phyloP scores from a whole-genome alignment of 2,329 filamentous ascomycete genomes.

The Fusarium floridanum region DNA sequence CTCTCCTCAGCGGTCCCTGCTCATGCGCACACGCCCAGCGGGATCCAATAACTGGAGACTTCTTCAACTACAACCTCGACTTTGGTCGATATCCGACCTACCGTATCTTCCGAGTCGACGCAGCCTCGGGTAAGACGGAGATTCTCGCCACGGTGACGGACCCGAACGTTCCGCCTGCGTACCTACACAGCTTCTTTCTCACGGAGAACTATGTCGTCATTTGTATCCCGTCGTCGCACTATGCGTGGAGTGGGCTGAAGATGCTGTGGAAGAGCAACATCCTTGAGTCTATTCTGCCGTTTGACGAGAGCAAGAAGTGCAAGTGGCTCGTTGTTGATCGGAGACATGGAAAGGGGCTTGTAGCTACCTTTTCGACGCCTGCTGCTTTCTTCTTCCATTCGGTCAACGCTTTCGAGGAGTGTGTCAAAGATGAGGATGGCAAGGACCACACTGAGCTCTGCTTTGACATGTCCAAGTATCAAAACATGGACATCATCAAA shows the following conservation, averaged over 20 bases:
- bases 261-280: constrained; percentile 77
- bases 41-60: constrained; percentile 79
- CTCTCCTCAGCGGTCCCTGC: constrained; percentile 74
- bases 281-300: constrained; percentile 74
- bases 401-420: constrained; percentile 81
- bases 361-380: constrained; percentile 75
- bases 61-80: constrained; percentile 86
- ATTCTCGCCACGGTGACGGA: constrained; percentile 76
- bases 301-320: constrained; percentile 67
- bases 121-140: constrained; percentile 72
- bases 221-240: constrained; percentile 77
- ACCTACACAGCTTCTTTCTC: constrained; percentile 87
- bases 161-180: constrained; percentile 68
- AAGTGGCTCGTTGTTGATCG: constrained; percentile 84
- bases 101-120: constrained; percentile 75
- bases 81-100: constrained; percentile 71
- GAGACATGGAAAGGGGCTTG: constrained; percentile 69
- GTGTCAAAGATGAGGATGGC: constrained; percentile 51
- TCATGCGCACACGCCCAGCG: constrained; percentile 79
- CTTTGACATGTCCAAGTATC: constrained; percentile 75
- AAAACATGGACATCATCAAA: constrained; percentile 73
- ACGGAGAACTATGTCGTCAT: constrained; percentile 78
- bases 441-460: constrained; percentile 62
- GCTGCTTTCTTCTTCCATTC: constrained; percentile 85
- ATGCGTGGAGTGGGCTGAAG: constrained; percentile 67